These are phyloP conservation scores for Haplosporangium gracile DNA, from an alignment of 192 early-diverging fungal species.

Conservation along the genomic window DNA sequence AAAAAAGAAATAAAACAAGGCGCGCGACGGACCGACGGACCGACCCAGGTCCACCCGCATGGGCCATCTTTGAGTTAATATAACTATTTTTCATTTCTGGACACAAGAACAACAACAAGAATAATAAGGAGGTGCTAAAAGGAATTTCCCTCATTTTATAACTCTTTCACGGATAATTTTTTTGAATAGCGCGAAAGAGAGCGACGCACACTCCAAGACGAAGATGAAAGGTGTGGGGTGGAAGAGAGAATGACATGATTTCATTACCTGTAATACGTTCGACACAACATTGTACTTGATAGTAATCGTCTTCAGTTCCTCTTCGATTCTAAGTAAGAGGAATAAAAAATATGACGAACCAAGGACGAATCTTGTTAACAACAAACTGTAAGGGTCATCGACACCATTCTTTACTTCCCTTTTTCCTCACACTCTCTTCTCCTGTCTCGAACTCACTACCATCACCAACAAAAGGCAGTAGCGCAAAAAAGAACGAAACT, in stretches of 20 bases:
- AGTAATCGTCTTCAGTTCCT: conserved; percentile 33
- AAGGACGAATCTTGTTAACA: neutral
- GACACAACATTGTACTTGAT: conserved; percentile 47
- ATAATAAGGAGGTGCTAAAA: neutral
- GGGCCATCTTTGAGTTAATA: neutral
- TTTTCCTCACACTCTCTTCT: neutral
- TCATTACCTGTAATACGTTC: conserved; percentile 43
- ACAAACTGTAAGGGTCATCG: neutral
- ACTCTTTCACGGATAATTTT: neutral
- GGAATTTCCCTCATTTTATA: neutral
- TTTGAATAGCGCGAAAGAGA: neutral
- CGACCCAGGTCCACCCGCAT: neutral
- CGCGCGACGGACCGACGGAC: neutral
- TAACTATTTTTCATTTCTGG: neutral
- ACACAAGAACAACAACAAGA: neutral
- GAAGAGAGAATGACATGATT: neutral
- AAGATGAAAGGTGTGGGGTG: neutral
- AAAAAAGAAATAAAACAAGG: conserved; percentile 1
- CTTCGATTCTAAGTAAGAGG: conserved; percentile 22
- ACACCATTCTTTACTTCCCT: neutral
- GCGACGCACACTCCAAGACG: neutral
- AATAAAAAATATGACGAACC: neutral
- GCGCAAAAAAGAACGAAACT: neutral
- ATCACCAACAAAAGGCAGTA: neutral
- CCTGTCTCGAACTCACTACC: neutral